Percentiles rank a stretch among this genome's conserved stretches.
These are phyloP conservation scores for Curvularia verruculosa DNA, from an alignment of 2,329 filamentous ascomycete genomes.

Conservation along the genomic window DNA sequence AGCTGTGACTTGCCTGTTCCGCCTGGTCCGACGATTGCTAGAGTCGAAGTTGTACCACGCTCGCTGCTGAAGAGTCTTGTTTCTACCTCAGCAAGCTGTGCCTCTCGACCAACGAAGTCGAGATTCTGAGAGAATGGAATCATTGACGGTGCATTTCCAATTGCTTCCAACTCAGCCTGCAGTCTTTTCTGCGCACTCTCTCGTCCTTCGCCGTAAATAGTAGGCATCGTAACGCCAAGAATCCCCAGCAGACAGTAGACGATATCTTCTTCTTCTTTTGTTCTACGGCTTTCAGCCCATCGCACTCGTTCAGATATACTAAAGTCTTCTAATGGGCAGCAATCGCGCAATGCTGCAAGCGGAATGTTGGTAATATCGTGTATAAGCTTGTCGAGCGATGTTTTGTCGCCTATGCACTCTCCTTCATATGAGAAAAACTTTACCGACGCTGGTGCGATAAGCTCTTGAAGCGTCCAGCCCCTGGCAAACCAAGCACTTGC, in stretches of 20 bases:
- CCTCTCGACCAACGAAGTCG: not conserved
- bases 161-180: not conserved
- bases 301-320: not conserved
- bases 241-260: not conserved
- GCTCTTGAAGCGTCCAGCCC: not conserved
- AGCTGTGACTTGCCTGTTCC: slow-evolving; percentile 34
- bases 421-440: not conserved
- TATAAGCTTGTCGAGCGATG: not conserved
- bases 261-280: not conserved
- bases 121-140: not conserved
- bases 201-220: not conserved
- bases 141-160: not conserved
- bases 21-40: slow-evolving; percentile 25
- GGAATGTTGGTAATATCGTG: not conserved
- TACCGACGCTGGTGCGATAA: not conserved
- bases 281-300: not conserved
- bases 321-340: not conserved
- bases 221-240: not conserved
- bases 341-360: not conserved
- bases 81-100: slow-evolving; percentile 18
- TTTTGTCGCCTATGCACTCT: not conserved
- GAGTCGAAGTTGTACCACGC: slow-evolving; percentile 13
- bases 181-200: not conserved
- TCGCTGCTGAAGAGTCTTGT: slow-evolving; percentile 28
- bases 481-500: not conserved